A percentile compares a stretch with the other conserved stretches of the same genome.
phyloP scores from a whole-genome alignment of 2,329 filamentous ascomycete genomes.

The Fusarium mexicanum region DNA sequence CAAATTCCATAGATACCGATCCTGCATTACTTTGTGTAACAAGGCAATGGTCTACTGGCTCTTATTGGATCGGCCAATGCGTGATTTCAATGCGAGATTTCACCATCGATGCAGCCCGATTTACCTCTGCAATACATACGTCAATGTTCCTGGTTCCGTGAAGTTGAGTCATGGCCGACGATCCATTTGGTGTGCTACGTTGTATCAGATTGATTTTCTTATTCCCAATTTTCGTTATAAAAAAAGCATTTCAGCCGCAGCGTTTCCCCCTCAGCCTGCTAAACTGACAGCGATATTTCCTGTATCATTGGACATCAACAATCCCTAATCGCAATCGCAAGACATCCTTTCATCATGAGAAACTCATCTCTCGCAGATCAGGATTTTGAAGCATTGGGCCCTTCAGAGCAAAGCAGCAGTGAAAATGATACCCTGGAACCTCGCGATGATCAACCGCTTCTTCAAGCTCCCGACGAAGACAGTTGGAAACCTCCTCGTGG shows the following conservation, averaged over 20 bases:
- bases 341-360: neutral
- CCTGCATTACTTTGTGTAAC: neutral
- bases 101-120: slow-evolving; percentile 26
- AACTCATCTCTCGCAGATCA: neutral
- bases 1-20: neutral
- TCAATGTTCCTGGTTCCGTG: slow-evolving; percentile 8
- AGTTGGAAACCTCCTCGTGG: slow-evolving; percentile 60
- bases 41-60: slow-evolving; percentile 7
- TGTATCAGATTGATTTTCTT: neutral
- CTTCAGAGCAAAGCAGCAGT: neutral
- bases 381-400: neutral
- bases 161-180: slow-evolving; percentile 1
- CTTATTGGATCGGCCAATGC: slow-evolving; percentile 12
- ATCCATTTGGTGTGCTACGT: slow-evolving; percentile 7
- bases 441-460: slow-evolving; percentile 37
- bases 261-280: neutral
- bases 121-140: neutral
- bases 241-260: neutral
- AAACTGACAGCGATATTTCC: neutral
- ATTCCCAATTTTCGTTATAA: neutral
- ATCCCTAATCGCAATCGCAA: too few relatives aligned
- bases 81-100: slow-evolving; percentile 31
- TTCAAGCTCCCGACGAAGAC: slow-evolving; percentile 32
- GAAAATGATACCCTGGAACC: neutral
- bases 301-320: neutral